Evolutionary conservation across 108 stramenopile species (phyloP).

Genomic region (Cyclotella sp.): DNA sequence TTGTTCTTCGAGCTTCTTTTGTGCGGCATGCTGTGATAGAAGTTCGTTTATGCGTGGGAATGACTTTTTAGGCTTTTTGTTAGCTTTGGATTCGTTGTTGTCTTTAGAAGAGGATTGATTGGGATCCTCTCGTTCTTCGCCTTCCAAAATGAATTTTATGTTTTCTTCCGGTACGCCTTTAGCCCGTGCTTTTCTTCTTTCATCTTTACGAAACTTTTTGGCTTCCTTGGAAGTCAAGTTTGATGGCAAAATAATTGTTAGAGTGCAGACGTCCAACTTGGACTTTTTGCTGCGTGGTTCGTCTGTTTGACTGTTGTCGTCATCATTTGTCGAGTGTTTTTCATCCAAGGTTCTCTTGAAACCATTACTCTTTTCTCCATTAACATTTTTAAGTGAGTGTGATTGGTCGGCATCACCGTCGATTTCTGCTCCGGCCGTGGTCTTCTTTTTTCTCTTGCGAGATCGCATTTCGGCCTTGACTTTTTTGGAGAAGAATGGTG

Average conservation of each 20-base stretch:
- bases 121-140: conserved; percentile 28
- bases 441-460: conserved; percentile 62
- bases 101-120: conserved; percentile 2
- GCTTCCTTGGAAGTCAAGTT: conserved; percentile 64
- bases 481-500: conserved; percentile 72
- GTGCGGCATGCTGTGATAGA: conserved; percentile 60
- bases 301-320: neutral
- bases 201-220: conserved; percentile 88
- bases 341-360: conserved; percentile 34
- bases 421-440: neutral
- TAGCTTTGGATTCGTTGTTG: conserved; percentile 5
- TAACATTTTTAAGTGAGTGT: neutral
- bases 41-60: conserved; percentile 85
- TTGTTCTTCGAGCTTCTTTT: conserved; percentile 49
- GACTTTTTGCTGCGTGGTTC: conserved; percentile 12
- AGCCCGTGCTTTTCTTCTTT: conserved; percentile 62
- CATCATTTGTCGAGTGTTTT: conserved; percentile 17
- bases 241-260: conserved; percentile 57
- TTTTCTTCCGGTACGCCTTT: conserved; percentile 58
- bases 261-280: conserved; percentile 7
- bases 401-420: neutral
- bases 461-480: conserved; percentile 76
- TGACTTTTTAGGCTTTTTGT: conserved; percentile 35
- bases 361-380: neutral
- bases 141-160: conserved; percentile 63